A percentile compares a stretch with the other conserved stretches of the same genome.
These are phyloP conservation scores for Blastobotrys petasosporus DNA, from an alignment of 1,139 yeast species.

Conservation along the genomic window DNA sequence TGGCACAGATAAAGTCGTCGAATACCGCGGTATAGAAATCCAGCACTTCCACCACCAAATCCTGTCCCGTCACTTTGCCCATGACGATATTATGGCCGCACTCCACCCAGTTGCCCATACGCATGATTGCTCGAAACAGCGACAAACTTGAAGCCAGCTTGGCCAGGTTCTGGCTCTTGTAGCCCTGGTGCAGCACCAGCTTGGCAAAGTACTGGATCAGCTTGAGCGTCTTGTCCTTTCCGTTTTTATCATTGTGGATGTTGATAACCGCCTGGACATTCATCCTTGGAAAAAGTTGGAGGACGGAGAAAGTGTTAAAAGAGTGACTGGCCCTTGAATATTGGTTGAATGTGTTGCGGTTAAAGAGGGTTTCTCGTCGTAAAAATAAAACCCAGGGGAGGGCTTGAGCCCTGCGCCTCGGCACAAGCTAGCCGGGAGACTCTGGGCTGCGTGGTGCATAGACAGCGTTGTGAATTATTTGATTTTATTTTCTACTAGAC, in stretches of 20 bases:
- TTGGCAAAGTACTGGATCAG: conserved; percentile 29
- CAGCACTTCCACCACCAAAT: conserved; percentile 16
- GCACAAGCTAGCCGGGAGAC: too few relatives aligned
- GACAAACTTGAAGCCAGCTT: conserved; percentile 28
- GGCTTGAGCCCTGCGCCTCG: too few relatives aligned
- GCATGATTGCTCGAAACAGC: conserved; percentile 29
- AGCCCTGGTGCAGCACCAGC: conserved; percentile 22
- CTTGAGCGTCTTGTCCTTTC: conserved; percentile 30
- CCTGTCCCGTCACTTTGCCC: conserved; percentile 8
- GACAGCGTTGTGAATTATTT: too few relatives aligned
- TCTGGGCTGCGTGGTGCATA: too few relatives aligned
- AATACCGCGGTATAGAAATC: conserved; percentile 28
- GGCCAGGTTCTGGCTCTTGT: conserved; percentile 12
- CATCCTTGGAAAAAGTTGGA: background rate
- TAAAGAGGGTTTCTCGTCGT: too few relatives aligned
- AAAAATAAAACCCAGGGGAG: too few relatives aligned
- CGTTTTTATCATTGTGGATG: conserved; percentile 26
- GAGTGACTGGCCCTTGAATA: background rate
- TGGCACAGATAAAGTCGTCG: conserved; percentile 30
- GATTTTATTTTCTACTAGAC: too few relatives aligned
- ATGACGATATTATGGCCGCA: conserved; percentile 14
- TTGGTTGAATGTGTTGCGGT: too few relatives aligned
- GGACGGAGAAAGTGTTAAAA: background rate
- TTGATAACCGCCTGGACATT: conserved; percentile 14
- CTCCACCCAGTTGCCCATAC: conserved; percentile 31